Base-by-base conservation (phyloP, 495 filamentous ascomycete species). In the Podospora pseudocomata region DNA sequence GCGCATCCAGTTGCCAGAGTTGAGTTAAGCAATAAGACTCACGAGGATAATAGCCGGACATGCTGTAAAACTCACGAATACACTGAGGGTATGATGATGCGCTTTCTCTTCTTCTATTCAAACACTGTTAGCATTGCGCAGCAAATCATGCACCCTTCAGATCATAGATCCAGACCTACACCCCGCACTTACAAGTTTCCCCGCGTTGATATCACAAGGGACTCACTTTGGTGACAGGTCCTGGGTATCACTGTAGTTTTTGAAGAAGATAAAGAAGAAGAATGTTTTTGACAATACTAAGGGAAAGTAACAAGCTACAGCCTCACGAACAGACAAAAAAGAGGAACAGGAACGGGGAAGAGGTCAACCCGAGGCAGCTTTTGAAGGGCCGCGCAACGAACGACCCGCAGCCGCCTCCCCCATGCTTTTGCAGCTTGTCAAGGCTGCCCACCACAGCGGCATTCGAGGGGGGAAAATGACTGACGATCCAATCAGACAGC, bases 31-130 rank as follows among this genome's bases (percentile, higher is more conserved):
- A 5, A 28, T 66, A 32, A 16, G 3, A 76, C 75, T 76, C 56
- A 77, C 75, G 75, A 58, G 75, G 75, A 70, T 77, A 77, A 69
- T 77, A 77, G 44, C 64, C 61, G 2, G 75, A 76, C 75, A 77
- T 77, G 1, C 66, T 67, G 57, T 23, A 28, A 7, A 5, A 7
- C 30, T 32, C 30, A 7, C 30, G 7, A 6, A 32, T 4, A 32
- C 30, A 32, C 30, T 7, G 30, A 32, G 30, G 4, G 4, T 32
- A 32, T 32, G 30, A 32, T 32, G 30, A 32, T 32, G 7, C 30
- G 0, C 30, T 32, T 32, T 32, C 30, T 32, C 4, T 5, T 5
- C 4, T 5, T 32, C 30, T 32, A 32, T 23, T 1, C 23, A 5
- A 32, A 32, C 30, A 32, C 30, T 7, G 30, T 32, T 32, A 39